Base-by-base conservation (phyloP, 2,329 filamentous ascomycete genomes). In the Ascochyta clinopodiicola region DNA sequence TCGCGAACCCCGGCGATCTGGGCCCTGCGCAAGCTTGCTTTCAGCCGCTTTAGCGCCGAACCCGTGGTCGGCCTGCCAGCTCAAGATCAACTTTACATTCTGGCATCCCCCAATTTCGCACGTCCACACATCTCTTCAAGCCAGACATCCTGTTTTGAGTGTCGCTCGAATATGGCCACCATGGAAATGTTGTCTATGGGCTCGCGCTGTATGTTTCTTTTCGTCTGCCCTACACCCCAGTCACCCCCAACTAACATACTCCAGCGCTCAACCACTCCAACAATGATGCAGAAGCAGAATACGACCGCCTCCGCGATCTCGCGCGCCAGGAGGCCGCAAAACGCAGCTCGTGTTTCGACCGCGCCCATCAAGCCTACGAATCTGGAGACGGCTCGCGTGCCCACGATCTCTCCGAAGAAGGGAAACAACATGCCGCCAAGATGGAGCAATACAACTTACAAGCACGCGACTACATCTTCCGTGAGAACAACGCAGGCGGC, bases 381-480 rank as follows among this genome's bases (percentile, higher is more conserved):
- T 82, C 81, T 52, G 93, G 94, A 72, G 92, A 98, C 75, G 91
- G 92, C 64, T 91, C 85, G 17, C 80, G 74, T n/a, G 95, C 95
- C 45, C 92, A 97, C 75, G 80, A 90, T 51, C 84, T 96, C 47
- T 93, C 89, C 35, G 87, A 95, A 68, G 86, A 96, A 77, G 91
- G 90, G 71, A 96, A 98, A 78, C 77, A 80, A 39, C 93, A 98
- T 75, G 92, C 88, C 37, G 85, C 86, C 55, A 85, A 89, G 73
- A 95, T 96, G 86, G 91, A 96, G 63, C 82, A 88, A 57, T 96
- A 92, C 80, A 97, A 97, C 81, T 87, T 85, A 62, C 92, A 96
- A 76, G 95, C 95, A 1, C 91, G 91, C 56, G 91, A 97, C 56
- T 96, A 86, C 77, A 98, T 98, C 73, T 97, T 99, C 81, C 88